Percentiles rank a stretch among this genome's conserved stretches.
phyloP scores from a whole-genome alignment of 1,284 basidiomycete species.

The Puccinia triticina region DNA sequence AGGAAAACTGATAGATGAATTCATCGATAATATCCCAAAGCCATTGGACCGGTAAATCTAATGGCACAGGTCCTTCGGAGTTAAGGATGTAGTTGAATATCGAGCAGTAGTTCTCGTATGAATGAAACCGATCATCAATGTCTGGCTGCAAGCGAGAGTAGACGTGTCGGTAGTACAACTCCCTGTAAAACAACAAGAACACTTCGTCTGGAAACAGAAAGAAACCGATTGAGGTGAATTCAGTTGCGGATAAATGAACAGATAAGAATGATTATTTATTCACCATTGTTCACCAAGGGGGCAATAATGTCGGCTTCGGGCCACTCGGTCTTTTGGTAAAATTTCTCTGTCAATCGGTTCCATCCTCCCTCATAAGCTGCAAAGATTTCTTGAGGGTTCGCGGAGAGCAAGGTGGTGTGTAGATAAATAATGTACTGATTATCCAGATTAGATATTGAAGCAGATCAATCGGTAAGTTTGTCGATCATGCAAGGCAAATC shows the following conservation, averaged over 20 bases:
- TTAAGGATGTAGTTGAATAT: constrained; percentile 94
- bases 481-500: neutral
- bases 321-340: constrained; percentile 92
- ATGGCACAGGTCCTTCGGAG: constrained; percentile 86
- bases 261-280: constrained; percentile 55
- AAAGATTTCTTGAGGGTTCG: constrained; percentile 70
- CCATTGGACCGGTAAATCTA: constrained; percentile 95
- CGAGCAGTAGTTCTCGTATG: constrained; percentile 98
- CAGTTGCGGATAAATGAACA: neutral
- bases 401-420: constrained; percentile 58
- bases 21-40: constrained; percentile 99
- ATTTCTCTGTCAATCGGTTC: constrained; percentile 95
- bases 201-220: constrained; percentile 70
- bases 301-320: constrained; percentile 94
- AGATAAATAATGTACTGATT: constrained; percentile 58
- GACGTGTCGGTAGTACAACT: constrained; percentile 89
- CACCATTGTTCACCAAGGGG: constrained; percentile 86
- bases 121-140: constrained; percentile 95
- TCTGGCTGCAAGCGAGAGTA: constrained; percentile 93
- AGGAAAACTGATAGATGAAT: constrained; percentile 98
- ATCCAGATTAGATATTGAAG: neutral
- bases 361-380: constrained; percentile 92
- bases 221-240: neutral
- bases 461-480: neutral
- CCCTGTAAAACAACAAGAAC: constrained; percentile 78